Conservation (phyloP, 371 early-diverging fungal species). For the Syncephalastrum racemosum region DNA sequence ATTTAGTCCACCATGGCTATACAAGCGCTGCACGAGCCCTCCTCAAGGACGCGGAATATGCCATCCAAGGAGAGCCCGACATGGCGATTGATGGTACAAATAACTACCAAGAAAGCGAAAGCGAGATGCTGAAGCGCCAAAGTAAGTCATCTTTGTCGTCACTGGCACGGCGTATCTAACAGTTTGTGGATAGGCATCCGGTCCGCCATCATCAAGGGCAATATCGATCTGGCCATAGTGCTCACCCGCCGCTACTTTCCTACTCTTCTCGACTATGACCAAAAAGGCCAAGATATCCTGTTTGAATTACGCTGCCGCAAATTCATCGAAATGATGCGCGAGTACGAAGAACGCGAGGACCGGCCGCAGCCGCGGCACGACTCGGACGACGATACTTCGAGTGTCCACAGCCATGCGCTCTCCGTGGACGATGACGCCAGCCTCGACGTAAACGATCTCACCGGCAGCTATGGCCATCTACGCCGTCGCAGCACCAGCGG, state of each 20-base stretch:
- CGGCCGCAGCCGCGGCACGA: background rate
- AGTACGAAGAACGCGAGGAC: constrained; percentile 12
- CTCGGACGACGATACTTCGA: constrained; percentile 11
- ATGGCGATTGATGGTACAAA: background rate
- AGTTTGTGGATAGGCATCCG: constrained; percentile 55
- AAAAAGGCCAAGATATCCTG: constrained; percentile 36
- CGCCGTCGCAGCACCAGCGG: constrained; percentile 11
- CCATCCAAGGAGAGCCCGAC: constrained; percentile 7
- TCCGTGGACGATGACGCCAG: background rate
- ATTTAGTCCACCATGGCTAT: constrained; percentile 81
- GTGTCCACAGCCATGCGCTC: background rate
- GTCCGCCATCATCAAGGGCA: constrained; percentile 60
- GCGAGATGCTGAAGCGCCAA: constrained; percentile 29
- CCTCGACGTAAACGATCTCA: background rate
- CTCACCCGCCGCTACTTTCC: constrained; percentile 65
- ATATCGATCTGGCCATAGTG: constrained; percentile 70
- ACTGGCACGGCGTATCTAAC: background rate
- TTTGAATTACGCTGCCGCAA: constrained; percentile 80
- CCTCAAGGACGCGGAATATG: constrained; percentile 28
- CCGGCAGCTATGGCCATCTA: background rate
- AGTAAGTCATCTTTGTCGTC: constrained; percentile 13
- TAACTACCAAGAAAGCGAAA: constrained; percentile 19
- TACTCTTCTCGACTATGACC: constrained; percentile 42
- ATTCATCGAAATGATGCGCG: constrained; percentile 79
- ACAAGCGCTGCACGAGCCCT: constrained; percentile 68